Conservation (phyloP, 768 basidiomycete genomes). For the Termitomyces sp. region DNA sequence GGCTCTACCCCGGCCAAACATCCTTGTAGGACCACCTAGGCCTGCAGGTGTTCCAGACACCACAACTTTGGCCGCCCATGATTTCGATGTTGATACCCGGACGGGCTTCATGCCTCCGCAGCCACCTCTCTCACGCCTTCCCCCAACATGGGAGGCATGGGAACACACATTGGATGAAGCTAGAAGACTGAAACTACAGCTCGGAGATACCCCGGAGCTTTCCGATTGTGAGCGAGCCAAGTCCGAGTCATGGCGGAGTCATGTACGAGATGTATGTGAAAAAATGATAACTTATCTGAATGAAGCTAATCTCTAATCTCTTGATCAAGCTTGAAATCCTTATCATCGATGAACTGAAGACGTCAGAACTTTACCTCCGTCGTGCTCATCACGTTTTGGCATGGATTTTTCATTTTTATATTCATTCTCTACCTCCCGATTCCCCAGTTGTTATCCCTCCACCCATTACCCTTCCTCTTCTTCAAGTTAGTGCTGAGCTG, state of each 20-base stretch:
- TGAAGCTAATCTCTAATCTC: neutral
- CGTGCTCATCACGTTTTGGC: slow-evolving; percentile 76
- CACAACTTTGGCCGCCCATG: slow-evolving; percentile 50
- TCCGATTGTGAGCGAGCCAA: slow-evolving; percentile 33
- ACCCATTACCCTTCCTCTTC: slow-evolving; percentile 72
- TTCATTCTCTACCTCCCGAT: slow-evolving; percentile 58
- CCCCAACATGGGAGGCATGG: slow-evolving; percentile 66
- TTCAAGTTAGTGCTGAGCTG: slow-evolving; percentile 66
- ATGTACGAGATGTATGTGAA: slow-evolving; percentile 44
- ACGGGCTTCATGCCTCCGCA: slow-evolving; percentile 91
- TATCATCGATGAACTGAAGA: slow-evolving; percentile 37
- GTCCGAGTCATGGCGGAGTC: slow-evolving; percentile 52
- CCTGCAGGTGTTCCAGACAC: slow-evolving; percentile 18
- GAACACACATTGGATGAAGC: slow-evolving; percentile 58
- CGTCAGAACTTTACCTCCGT: slow-evolving; percentile 59
- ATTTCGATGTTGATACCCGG: slow-evolving; percentile 89
- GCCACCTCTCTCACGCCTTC: slow-evolving; percentile 63
- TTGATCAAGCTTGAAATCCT: slow-evolving; percentile 50
- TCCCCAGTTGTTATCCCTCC: slow-evolving; percentile 64
- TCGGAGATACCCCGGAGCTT: slow-evolving; percentile 52
- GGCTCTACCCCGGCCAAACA: slow-evolving; percentile 17
- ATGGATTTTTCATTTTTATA: slow-evolving; percentile 77
- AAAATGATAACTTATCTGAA: neutral
- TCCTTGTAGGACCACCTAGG: slow-evolving; percentile 7
- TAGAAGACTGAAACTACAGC: slow-evolving; percentile 43